Evolutionary conservation across 352 stramenopile species (phyloP).

Genomic region (Globisporangium acanthophoron): DNA sequence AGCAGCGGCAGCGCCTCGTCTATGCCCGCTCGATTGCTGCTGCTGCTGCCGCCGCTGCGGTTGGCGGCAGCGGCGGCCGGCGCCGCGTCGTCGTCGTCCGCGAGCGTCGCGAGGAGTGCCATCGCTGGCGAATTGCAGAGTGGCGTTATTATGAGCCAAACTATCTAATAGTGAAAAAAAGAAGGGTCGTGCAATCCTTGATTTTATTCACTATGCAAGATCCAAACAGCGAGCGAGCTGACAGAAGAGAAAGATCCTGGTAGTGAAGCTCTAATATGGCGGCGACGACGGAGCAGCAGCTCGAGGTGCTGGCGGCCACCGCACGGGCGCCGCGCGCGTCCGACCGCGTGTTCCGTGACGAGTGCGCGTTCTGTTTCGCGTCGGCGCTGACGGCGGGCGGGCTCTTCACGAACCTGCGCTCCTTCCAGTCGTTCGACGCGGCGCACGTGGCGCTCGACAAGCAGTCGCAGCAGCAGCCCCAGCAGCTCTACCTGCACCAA

Average conservation of each 20-base stretch:
- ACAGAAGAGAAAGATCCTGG: background rate
- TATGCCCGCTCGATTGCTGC: background rate
- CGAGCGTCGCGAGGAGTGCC: background rate
- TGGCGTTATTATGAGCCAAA: background rate
- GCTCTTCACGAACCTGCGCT: conserved; percentile 91
- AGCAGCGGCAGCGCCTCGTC: conserved; percentile 8
- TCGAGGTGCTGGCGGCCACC: conserved; percentile 24
- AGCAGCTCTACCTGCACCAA: conserved; percentile 77
- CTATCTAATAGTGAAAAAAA: background rate
- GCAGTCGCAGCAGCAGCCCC: conserved; percentile 5
- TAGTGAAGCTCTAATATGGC: background rate
- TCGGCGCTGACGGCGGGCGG: conserved; percentile 59
- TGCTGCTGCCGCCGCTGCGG: background rate
- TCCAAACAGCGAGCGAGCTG: background rate
- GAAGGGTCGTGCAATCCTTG: background rate
- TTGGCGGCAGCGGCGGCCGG: background rate
- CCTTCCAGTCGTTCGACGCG: conserved; percentile 90
- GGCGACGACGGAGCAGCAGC: background rate
- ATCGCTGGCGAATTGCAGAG: background rate
- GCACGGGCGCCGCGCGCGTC: conserved; percentile 47
- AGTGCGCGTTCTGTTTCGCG: conserved; percentile 98
- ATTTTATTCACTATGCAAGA: background rate
- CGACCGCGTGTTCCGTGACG: conserved; percentile 93
- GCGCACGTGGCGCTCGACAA: conserved; percentile 59
- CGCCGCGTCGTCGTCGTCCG: background rate